phyloP scores from a whole-genome alignment of 2,329 filamentous ascomycete species.

The Talaromyces sp. region DNA sequence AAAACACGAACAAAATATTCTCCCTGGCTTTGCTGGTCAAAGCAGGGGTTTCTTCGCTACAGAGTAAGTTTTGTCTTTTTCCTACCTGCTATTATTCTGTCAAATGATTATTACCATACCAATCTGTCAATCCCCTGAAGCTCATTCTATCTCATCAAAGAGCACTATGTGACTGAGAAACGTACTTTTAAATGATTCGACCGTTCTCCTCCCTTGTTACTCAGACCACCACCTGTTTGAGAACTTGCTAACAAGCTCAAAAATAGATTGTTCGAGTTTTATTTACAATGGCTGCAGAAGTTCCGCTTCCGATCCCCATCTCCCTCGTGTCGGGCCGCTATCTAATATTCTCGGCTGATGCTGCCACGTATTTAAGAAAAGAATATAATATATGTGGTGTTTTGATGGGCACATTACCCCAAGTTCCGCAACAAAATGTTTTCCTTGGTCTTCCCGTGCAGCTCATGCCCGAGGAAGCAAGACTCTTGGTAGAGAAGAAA shows the following conservation, averaged over 20 bases:
- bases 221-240: background rate
- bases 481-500: slow-evolving; percentile 72
- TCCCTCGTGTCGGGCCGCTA: slow-evolving; percentile 77
- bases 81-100: slow-evolving; percentile 5
- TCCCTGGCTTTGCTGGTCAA: slow-evolving; percentile 22
- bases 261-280: slow-evolving; percentile 5
- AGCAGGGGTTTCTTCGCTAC: background rate
- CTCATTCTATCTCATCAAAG: slow-evolving; percentile 42
- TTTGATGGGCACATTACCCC: slow-evolving; percentile 81
- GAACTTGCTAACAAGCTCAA: slow-evolving; percentile 3
- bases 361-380: slow-evolving; percentile 73
- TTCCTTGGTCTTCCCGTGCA: slow-evolving; percentile 87
- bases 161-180: slow-evolving; percentile 46
- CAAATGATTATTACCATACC: slow-evolving; percentile 64
- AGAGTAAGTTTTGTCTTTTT: slow-evolving; percentile 3
- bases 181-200: slow-evolving; percentile 39
- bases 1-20: slow-evolving; percentile 2
- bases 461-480: slow-evolving; percentile 86
- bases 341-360: slow-evolving; percentile 83
- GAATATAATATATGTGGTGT: slow-evolving; percentile 82
- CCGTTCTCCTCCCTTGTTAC: slow-evolving; percentile 19
- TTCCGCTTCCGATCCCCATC: slow-evolving; percentile 67
- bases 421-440: slow-evolving; percentile 91
- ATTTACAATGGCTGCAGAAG: slow-evolving; percentile 35
- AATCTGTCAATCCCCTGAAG: slow-evolving; percentile 87